phyloP scores from a whole-genome alignment of 371 early-diverging fungal genomes.

The Mortierella sp. region DNA sequence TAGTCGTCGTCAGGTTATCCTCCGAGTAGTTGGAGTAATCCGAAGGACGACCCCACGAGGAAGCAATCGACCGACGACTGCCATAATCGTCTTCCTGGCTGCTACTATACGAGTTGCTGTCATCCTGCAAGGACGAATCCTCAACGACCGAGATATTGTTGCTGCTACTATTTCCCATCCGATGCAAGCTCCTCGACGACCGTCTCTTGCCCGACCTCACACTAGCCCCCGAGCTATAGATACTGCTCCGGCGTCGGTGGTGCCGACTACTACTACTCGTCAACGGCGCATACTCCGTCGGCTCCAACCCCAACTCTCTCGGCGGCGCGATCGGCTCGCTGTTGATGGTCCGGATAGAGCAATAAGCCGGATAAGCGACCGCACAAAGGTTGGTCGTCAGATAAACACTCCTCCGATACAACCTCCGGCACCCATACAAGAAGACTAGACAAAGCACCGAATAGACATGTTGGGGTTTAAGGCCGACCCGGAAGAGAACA shows the following conservation, averaged over 20 bases:
- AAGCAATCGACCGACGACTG: conserved; percentile 30
- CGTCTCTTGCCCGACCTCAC: conserved; percentile 20
- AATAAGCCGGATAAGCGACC: conserved; percentile 57
- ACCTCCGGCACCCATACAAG: conserved; percentile 47
- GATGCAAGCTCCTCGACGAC: conserved; percentile 22
- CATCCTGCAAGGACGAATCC: conserved; percentile 34
- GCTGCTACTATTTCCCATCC: conserved; percentile 28
- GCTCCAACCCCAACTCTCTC: conserved; percentile 39
- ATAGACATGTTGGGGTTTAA: conserved; percentile 50
- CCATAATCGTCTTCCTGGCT: conserved; percentile 49
- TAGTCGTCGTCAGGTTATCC: conserved; percentile 40
- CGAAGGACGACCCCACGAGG: conserved; percentile 50
- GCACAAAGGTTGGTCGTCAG: conserved; percentile 54
- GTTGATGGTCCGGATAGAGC: conserved; percentile 55
- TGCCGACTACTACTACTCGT: conserved; percentile 14
- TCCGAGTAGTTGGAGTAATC: conserved; percentile 50
- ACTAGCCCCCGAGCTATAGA: conserved; percentile 28
- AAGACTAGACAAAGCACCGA: conserved; percentile 31
- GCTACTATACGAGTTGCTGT: conserved; percentile 48
- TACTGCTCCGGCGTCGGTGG: conserved; percentile 17
- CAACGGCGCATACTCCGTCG: conserved; percentile 29
- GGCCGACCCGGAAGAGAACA: conserved; percentile 44
- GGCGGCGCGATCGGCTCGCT: conserved; percentile 48
- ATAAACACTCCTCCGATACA: conserved; percentile 45
- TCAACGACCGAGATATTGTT: conserved; percentile 15